Conservation (phyloP, 768 basidiomycete genomes). For the Mycena metata region DNA sequence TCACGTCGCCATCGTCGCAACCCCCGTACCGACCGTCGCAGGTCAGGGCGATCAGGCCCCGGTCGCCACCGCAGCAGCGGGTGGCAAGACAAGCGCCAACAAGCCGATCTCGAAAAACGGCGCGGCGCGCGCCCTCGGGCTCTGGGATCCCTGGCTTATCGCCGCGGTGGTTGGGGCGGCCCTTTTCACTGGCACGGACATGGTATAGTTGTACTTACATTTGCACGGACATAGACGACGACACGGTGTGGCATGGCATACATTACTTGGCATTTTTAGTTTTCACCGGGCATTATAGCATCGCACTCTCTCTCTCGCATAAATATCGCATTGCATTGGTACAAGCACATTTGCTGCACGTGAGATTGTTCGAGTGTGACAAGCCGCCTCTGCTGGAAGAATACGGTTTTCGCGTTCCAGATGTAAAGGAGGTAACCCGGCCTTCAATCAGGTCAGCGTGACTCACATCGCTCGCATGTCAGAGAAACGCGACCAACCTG, state of each 20-base stretch:
- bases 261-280: constrained; percentile 6
- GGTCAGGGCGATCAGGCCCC: too few relatives aligned
- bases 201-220: neutral
- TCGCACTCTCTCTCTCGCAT: constrained; percentile 20
- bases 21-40: neutral
- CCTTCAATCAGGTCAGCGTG: too few relatives aligned
- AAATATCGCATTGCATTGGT: constrained; percentile 25
- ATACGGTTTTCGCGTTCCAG: too few relatives aligned
- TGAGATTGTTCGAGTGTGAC: too few relatives aligned
- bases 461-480: too few relatives aligned
- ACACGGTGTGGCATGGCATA: too few relatives aligned
- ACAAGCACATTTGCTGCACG: constrained; percentile 6
- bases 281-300: constrained; percentile 8
- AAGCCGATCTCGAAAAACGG: neutral
- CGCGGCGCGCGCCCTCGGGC: constrained; percentile 9
- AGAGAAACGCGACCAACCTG: too few relatives aligned
- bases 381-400: too few relatives aligned
- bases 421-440: too few relatives aligned
- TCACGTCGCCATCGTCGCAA: neutral
- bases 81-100: neutral
- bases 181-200: neutral
- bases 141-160: constrained; percentile 30
- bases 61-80: neutral
- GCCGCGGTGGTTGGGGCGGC: constrained; percentile 15
- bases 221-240: too few relatives aligned